These are phyloP conservation scores for Fusarium subtropicale DNA, from an alignment of 2,329 filamentous ascomycete genomes.

Conservation along the genomic window DNA sequence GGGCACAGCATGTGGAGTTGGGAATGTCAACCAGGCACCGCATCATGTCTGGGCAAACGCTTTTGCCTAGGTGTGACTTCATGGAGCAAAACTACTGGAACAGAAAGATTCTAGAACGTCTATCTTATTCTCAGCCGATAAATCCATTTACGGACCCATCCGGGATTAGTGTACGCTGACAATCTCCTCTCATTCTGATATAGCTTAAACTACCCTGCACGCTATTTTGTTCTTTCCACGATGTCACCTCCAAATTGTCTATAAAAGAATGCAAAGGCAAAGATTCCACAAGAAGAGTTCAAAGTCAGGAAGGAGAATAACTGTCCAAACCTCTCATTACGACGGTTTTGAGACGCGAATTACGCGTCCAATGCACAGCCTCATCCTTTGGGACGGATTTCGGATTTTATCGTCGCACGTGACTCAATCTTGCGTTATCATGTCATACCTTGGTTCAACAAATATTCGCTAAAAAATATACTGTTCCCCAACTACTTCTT, in stretches of 20 bases:
- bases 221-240: rapidly evolving
- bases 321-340: not conserved
- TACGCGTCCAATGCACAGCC: constrained; percentile 8
- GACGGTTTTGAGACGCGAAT: not conserved
- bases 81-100: not conserved
- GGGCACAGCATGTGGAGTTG: too few species aligned
- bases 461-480: not conserved
- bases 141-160: not conserved
- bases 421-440: not conserved
- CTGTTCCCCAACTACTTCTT: too few species aligned
- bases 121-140: not conserved
- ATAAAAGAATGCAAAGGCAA: not conserved
- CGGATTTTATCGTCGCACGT: not conserved
- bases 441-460: not conserved
- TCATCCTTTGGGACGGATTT: not conserved
- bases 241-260: not conserved
- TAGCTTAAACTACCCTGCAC: not conserved
- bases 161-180: not conserved
- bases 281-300: not conserved
- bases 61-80: too few species aligned
- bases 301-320: not conserved
- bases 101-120: not conserved
- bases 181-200: too few species aligned
- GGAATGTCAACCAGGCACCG: too few species aligned
- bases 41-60: too few species aligned